Conservation (phyloP, 352 stramenopile genomes). For the Vaucheria bursata region DNA sequence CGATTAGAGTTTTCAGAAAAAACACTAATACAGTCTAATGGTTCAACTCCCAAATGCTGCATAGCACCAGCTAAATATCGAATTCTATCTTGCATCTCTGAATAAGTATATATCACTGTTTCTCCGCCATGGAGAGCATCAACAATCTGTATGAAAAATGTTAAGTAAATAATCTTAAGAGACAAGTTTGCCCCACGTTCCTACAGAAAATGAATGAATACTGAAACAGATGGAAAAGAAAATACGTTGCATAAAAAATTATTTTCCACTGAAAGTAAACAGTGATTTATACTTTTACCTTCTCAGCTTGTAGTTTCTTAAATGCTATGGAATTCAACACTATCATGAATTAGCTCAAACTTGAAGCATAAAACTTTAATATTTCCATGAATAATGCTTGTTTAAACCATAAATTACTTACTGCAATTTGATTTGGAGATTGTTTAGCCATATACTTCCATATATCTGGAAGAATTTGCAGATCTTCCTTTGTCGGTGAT, state of each 20-base stretch:
- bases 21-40: constrained; percentile 39
- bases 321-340: background rate
- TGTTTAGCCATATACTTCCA: constrained; percentile 24
- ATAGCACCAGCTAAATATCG: constrained; percentile 18
- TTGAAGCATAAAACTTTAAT: too few species aligned
- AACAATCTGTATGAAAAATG: constrained; percentile 1
- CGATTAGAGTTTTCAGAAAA: constrained; percentile 50
- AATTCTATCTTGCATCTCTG: constrained; percentile 17
- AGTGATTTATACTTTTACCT: background rate
- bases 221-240: background rate
- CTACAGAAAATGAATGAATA: background rate
- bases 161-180: background rate
- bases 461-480: constrained; percentile 20
- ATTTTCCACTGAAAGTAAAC: background rate
- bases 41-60: constrained; percentile 13
- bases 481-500: background rate
- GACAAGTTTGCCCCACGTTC: too few species aligned
- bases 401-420: background rate
- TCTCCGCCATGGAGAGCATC: constrained; percentile 8
- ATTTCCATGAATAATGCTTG: too few species aligned
- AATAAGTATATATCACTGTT: constrained; percentile 19
- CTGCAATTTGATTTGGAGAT: constrained; percentile 16
- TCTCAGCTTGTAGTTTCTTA: background rate
- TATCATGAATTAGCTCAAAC: too few species aligned
- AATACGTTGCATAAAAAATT: background rate